These are phyloP conservation scores for Vaucheria bursata DNA, from an alignment of 352 stramenopile genomes.

Conservation along the genomic window DNA sequence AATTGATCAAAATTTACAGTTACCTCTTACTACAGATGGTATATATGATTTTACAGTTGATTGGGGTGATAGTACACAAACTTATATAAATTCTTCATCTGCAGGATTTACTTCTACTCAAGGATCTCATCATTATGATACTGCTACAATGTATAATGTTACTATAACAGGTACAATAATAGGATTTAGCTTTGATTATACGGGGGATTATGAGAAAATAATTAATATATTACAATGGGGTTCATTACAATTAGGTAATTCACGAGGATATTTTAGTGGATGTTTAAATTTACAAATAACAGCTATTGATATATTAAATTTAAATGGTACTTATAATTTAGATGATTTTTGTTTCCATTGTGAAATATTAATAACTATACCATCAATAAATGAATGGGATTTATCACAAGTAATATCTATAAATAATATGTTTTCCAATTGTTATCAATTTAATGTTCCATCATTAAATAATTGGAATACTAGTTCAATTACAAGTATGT, in stretches of 20 bases:
- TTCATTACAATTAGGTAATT: background rate
- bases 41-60: background rate
- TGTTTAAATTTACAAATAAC: background rate
- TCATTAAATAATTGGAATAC: no score
- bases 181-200: background rate
- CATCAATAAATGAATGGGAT: no score
- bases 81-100: background rate
- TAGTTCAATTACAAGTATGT: no score
- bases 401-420: no score
- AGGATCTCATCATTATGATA: background rate
- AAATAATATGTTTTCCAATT: no score
- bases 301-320: conserved; percentile 1
- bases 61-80: background rate
- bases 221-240: background rate
- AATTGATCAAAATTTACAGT: no score
- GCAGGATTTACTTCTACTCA: background rate
- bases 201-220: background rate
- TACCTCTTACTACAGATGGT: background rate
- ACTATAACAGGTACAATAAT: background rate
- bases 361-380: background rate
- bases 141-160: background rate
- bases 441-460: no score
- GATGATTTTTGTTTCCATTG: background rate
- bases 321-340: background rate
- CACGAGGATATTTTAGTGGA: background rate